Conservation (phyloP, 2,329 filamentous ascomycete species). For the Epichloe gansuensis region DNA sequence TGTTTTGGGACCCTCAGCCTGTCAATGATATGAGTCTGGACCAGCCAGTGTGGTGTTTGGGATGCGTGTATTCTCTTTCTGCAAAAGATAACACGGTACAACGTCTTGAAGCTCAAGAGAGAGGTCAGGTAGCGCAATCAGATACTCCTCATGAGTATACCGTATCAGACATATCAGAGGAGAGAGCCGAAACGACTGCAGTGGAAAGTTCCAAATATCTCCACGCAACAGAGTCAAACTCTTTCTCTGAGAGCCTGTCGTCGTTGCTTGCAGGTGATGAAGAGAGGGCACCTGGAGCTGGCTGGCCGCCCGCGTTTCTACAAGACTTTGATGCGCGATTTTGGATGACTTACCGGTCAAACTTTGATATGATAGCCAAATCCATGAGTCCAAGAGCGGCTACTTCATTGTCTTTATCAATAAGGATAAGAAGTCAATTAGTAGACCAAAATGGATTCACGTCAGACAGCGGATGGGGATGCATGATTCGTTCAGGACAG, state of each 20-base stretch:
- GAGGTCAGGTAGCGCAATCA: not conserved
- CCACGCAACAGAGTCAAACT: slow-evolving; percentile 32
- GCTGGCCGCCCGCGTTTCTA: slow-evolving; percentile 77
- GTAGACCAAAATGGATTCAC: slow-evolving; percentile 72
- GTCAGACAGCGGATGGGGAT: slow-evolving; percentile 93
- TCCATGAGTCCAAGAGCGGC: slow-evolving; percentile 60
- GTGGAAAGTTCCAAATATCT: slow-evolving; percentile 14
- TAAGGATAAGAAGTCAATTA: slow-evolving; percentile 70
- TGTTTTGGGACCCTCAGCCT: slow-evolving; percentile 84
- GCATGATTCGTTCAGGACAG: slow-evolving; percentile 96
- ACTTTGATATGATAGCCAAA: slow-evolving; percentile 70
- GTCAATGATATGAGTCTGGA: slow-evolving; percentile 58
- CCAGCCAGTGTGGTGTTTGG: slow-evolving; percentile 74
- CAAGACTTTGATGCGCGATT: slow-evolving; percentile 86
- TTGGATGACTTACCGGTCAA: slow-evolving; percentile 93
- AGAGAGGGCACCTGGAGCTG: slow-evolving; percentile 36
- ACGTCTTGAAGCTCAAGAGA: not conserved
- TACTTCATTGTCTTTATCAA: slow-evolving; percentile 64
- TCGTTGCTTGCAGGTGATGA: slow-evolving; percentile 38
- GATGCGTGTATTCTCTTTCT: slow-evolving; percentile 35
- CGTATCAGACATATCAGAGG: not conserved
- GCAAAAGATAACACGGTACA: slow-evolving; percentile 4
- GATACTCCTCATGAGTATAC: not conserved
- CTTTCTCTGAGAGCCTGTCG: slow-evolving; percentile 36
- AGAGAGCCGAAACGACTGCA: not conserved